A percentile compares a stretch with the other conserved stretches of the same genome.
These are phyloP conservation scores for Saccharomycopsis fibuligera DNA, from an alignment of 805 yeast genomes.

Conservation along the genomic window DNA sequence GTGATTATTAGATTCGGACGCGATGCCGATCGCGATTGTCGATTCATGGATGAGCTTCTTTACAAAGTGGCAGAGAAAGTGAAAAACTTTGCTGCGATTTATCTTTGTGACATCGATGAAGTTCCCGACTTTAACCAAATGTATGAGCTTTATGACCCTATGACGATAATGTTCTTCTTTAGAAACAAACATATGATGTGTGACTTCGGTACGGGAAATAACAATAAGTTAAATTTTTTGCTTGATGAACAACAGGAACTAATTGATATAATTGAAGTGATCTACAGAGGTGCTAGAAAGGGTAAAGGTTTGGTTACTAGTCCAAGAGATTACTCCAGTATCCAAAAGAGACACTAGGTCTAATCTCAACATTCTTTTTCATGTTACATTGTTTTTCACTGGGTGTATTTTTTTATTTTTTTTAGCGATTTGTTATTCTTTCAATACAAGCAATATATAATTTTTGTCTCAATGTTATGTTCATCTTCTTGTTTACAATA, in stretches of 20 bases:
- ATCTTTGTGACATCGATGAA: slow-evolving; percentile 72
- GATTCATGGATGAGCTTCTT: slow-evolving; percentile 84
- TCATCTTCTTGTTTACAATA: too few relatives aligned
- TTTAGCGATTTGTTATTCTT: background rate
- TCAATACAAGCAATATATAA: background rate
- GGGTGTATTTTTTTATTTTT: background rate
- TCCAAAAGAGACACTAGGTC: slow-evolving; percentile 3
- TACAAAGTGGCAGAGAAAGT: slow-evolving; percentile 77
- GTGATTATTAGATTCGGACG: slow-evolving; percentile 88
- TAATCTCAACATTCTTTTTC: background rate
- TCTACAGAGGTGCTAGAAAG: slow-evolving; percentile 85
- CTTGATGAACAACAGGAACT: slow-evolving; percentile 77
- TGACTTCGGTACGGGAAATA: slow-evolving; percentile 97
- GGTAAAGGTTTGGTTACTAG: slow-evolving; percentile 77
- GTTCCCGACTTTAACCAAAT: slow-evolving; percentile 87
- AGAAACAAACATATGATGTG: slow-evolving; percentile 96
- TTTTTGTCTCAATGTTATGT: background rate
- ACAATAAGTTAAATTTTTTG: slow-evolving; percentile 84
- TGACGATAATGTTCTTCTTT: slow-evolving; percentile 89
- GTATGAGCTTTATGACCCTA: slow-evolving; percentile 87
- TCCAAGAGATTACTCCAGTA: slow-evolving; percentile 20
- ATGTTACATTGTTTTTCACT: background rate
- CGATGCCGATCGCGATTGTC: slow-evolving; percentile 68
- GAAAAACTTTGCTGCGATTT: slow-evolving; percentile 80
- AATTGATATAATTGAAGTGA: slow-evolving; percentile 84